phyloP scores from a whole-genome alignment of 495 filamentous ascomycete genomes.

The Corynascus novoguineensis region DNA sequence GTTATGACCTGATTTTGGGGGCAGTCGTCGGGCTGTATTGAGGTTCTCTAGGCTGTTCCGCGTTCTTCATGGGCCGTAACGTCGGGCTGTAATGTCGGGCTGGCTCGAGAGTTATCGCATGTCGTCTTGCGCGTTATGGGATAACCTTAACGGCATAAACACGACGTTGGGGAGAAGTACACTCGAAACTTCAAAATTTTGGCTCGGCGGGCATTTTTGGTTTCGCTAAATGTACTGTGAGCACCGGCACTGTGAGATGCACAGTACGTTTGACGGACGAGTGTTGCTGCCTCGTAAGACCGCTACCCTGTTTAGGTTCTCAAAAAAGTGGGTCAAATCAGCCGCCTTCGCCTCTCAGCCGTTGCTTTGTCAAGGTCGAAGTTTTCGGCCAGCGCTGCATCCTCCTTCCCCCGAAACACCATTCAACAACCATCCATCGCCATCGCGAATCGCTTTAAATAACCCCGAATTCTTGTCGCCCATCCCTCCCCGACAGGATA shows the following conservation, averaged over 20 bases:
- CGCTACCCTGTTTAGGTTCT: too few relatives aligned
- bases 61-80: not conserved
- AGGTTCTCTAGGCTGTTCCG: not conserved
- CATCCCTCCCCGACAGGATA: slow-evolving; percentile 24
- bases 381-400: slow-evolving; percentile 30
- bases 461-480: slow-evolving; percentile 26
- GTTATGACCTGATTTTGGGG: not conserved
- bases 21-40: not conserved
- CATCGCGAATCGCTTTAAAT: slow-evolving; percentile 38
- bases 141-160: not conserved
- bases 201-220: not conserved
- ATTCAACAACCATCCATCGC: slow-evolving; percentile 22
- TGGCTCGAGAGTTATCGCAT: not conserved
- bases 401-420: slow-evolving; percentile 31
- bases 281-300: too few relatives aligned
- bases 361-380: slow-evolving; percentile 25
- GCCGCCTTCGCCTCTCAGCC: slow-evolving; percentile 19
- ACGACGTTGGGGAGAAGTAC: not conserved
- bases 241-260: too few relatives aligned
- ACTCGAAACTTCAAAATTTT: not conserved
- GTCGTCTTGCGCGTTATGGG: not conserved
- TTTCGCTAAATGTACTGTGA: too few relatives aligned
- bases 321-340: slow-evolving; percentile 17
- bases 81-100: not conserved
- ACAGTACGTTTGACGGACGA: too few relatives aligned